Percentiles rank a stretch among this genome's conserved stretches.
These are phyloP conservation scores for Apiotrichum porosum DNA, from an alignment of 1,284 basidiomycete genomes.

Conservation along the genomic window DNA sequence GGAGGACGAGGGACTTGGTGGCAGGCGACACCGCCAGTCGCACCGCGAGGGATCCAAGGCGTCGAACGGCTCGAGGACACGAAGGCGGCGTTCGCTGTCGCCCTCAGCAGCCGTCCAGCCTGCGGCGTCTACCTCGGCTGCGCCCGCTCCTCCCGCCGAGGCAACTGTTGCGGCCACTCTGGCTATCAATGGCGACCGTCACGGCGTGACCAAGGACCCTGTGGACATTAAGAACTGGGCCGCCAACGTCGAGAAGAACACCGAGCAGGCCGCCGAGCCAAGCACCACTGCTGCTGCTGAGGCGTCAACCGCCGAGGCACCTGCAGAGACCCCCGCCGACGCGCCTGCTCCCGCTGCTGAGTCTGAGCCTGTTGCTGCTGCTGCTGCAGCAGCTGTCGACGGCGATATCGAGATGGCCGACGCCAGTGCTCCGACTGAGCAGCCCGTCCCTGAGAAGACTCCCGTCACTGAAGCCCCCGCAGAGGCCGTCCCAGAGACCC, in stretches of 20 bases:
- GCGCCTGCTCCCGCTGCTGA: not conserved
- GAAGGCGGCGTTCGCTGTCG: conserved; percentile 12
- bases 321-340: not conserved
- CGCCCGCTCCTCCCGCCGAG: not conserved
- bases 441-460: too few relatives aligned
- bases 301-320: not conserved
- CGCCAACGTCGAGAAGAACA: conserved; percentile 7
- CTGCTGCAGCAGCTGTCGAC: not conserved
- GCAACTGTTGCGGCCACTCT: not conserved
- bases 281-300: not conserved
- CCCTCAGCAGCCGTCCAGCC: conserved; percentile 2
- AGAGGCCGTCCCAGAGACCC: too few relatives aligned
- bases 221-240: conserved; percentile 20
- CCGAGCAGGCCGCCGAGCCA: not conserved
- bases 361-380: not conserved
- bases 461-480: too few relatives aligned
- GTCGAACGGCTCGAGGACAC: not conserved
- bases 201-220: not conserved
- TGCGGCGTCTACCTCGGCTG: not conserved
- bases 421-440: not conserved
- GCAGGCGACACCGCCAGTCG: conserved; percentile 42
- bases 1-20: conserved; percentile 52
- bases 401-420: conserved; percentile 20
- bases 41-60: conserved; percentile 28
- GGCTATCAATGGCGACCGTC: not conserved